Evolutionary conservation across 805 yeast species (phyloP).

Genomic region (Candida silvicultrix): DNA sequence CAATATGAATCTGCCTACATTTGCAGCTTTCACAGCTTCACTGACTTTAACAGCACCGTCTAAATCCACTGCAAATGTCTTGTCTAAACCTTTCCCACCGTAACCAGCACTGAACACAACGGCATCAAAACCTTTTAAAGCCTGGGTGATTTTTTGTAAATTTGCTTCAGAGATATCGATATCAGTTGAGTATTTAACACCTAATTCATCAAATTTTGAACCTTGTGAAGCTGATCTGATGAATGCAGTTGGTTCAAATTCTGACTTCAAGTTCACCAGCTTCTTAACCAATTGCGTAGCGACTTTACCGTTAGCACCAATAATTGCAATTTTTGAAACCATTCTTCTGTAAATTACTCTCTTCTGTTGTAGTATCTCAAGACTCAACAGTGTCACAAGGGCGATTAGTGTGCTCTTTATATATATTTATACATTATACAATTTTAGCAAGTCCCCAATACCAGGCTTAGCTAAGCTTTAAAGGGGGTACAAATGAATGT

Average conservation of each 20-base stretch:
- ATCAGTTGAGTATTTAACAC: conserved; percentile 29
- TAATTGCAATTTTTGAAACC: conserved; percentile 32
- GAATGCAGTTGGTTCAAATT: conserved; percentile 35
- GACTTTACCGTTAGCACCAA: conserved; percentile 62
- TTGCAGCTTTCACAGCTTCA: conserved; percentile 44
- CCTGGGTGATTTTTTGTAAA: conserved; percentile 27
- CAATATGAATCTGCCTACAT: conserved; percentile 39
- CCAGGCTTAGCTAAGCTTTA: no score
- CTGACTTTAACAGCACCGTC: conserved; percentile 54
- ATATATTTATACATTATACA: no score
- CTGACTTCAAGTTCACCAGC: conserved; percentile 21
- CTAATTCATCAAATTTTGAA: conserved; percentile 29
- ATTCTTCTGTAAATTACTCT: no score
- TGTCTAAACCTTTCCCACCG: conserved; percentile 44
- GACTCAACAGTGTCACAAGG: not conserved
- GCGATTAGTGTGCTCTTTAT: no score
- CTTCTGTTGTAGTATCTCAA: no score
- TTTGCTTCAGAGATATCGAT: conserved; percentile 33
- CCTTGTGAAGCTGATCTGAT: conserved; percentile 43
- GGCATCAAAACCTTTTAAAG: conserved; percentile 42
- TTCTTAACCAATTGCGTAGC: conserved; percentile 40
- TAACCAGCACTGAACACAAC: conserved; percentile 61
- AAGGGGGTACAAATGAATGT: no score
- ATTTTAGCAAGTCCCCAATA: no score
- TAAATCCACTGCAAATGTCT: conserved; percentile 47